phyloP scores from a whole-genome alignment of 371 early-diverging fungal genomes.

The Synchytrium microbalum region DNA sequence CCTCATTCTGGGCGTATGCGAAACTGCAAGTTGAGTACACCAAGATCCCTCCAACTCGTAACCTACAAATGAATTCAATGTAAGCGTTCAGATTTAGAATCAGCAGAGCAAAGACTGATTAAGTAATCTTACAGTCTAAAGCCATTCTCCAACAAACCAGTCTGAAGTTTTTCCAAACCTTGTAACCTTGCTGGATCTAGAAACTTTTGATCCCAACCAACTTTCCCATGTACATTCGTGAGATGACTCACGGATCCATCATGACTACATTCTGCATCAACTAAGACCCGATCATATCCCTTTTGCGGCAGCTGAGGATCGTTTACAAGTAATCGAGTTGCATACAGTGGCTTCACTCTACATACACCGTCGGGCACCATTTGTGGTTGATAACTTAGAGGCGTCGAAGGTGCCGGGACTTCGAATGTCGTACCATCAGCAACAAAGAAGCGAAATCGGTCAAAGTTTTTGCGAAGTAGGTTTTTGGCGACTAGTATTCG shows the following conservation, averaged over 20 bases:
- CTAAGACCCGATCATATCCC: conserved; percentile 83
- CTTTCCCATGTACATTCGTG: conserved; percentile 45
- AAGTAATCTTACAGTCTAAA: conserved; percentile 36
- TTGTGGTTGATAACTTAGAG: conserved; percentile 25
- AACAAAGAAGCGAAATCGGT: conserved; percentile 12
- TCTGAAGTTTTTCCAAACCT: conserved; percentile 22
- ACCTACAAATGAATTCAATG: conserved; percentile 1
- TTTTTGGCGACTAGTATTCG: conserved; percentile 65
- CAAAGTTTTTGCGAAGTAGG: conserved; percentile 14
- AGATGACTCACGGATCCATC: conserved; percentile 90
- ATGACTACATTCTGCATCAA: conserved; percentile 96
- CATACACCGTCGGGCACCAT: conserved; percentile 7
- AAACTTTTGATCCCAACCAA: conserved; percentile 67
- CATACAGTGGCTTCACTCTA: conserved; percentile 61
- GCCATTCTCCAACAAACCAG: conserved; percentile 57
- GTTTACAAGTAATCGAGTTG: conserved; percentile 57
- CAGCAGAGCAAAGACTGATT: neutral
- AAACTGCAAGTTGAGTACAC: conserved; percentile 86
- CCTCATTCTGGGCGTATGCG: conserved; percentile 73
- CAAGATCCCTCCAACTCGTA: conserved; percentile 52
- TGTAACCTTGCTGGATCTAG: conserved; percentile 49
- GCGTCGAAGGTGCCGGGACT: conserved; percentile 58
- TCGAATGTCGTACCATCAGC: conserved; percentile 78
- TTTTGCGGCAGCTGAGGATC: conserved; percentile 40
- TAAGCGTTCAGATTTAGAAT: too few relatives aligned